Evolutionary conservation across 2,329 filamentous ascomycete species (phyloP).

Genomic region (Paecilomyces fulvus): DNA sequence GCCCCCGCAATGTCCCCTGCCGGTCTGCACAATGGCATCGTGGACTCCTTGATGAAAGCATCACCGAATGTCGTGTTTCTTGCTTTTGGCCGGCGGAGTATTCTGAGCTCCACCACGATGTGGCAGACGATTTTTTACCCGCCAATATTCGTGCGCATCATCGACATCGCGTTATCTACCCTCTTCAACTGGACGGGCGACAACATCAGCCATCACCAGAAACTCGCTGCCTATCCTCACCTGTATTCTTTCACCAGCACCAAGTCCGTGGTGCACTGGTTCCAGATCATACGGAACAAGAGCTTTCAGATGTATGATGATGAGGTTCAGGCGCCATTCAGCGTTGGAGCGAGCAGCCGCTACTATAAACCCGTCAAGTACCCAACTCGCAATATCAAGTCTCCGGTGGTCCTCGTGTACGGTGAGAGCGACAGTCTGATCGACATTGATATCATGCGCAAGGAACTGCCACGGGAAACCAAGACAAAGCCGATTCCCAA

Average conservation of each 20-base stretch:
- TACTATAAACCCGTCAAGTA: conserved; percentile 97
- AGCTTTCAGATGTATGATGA: conserved; percentile 99
- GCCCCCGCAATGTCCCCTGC: conserved; percentile 95
- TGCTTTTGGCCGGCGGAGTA: conserved; percentile 82
- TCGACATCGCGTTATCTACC: conserved; percentile 72
- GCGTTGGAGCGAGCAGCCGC: conserved; percentile 61
- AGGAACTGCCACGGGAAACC: conserved; percentile 76
- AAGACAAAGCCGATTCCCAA: conserved; percentile 79
- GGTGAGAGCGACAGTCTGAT: conserved; percentile 90
- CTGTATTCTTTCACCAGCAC: conserved; percentile 95
- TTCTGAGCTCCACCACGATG: conserved; percentile 88
- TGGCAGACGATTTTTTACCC: conserved; percentile 96
- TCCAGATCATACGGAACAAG: conserved; percentile 94
- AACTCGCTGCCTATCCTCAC: conserved; percentile 90
- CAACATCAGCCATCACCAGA: conserved; percentile 81
- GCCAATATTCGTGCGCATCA: conserved; percentile 79
- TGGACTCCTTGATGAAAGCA: conserved; percentile 86
- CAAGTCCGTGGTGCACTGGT: conserved; percentile 97
- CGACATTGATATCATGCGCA: conserved; percentile 86
- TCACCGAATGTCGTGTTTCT: conserved; percentile 89
- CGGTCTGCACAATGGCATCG: conserved; percentile 78
- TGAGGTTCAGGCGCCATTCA: conserved; percentile 71
- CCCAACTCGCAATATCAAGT: conserved; percentile 93
- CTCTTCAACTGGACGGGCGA: conserved; percentile 82
- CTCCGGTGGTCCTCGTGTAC: conserved; percentile 86